Evolutionary conservation across 371 early-diverging fungal species (phyloP), one percentile per base, ranked within the genome.

Genomic region (Parasitella parasitica): DNA sequence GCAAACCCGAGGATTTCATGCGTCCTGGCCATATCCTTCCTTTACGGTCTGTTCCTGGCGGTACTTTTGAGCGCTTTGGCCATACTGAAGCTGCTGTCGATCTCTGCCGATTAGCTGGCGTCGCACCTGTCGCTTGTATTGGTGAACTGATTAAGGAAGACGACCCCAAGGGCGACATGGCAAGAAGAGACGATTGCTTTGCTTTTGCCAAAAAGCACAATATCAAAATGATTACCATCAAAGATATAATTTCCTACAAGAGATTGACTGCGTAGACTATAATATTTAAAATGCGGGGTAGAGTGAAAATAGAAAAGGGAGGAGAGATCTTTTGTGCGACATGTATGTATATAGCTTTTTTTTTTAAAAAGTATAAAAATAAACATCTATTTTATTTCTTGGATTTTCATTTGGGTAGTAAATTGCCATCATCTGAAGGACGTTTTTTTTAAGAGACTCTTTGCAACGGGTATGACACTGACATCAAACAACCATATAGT

Each of bases 21-120:
- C 86, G 94, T 54, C 98, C 97, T 1, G 98, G 98, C 6, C 98
- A 98, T 71, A 89, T 97, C 35, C 82, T 98, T 27, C 98, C 98
- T 16, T 81, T 98, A 58, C 88, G 94, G 22, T 86, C 91, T 28
- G 84, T 86, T 20, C 81, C 82, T 32, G 90, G 89, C 35, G 97
- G 97, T 1, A 89, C 92, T 2, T 69, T 96, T 39, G 76, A 81
- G 50, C 89, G 97, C 9, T 84, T 89, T 9, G 97, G 98, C 0
- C 98, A 98, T 64, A 98, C 97, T 12, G 98, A 98, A 68, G 96
- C 97, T 6, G 86, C 87, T 4, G 86, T 96, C 50, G 98, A 98
- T 72, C 78, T 97, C 48, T 92, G 94, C 69, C 83, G 86, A 61
- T 77, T 98, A 53, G 89, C 97, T 0, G 92, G 92, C 0, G 64